Conservation (phyloP, 2,329 filamentous ascomycete genomes). For the Diaporthe velutina region DNA sequence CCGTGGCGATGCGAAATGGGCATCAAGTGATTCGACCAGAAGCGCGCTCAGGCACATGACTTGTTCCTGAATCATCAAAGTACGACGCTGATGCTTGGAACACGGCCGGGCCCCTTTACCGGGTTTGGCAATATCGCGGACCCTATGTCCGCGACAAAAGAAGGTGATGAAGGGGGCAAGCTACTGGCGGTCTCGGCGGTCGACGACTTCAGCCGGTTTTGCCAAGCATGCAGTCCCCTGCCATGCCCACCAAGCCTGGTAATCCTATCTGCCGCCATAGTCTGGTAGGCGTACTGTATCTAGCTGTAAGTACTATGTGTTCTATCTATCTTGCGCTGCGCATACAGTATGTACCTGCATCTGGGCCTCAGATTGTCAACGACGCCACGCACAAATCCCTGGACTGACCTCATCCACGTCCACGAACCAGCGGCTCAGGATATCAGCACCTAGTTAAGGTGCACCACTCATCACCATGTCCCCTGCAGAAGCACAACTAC, state of each 20-base stretch:
- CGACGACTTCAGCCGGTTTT: conserved; percentile 25
- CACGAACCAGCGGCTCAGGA: conserved; percentile 22
- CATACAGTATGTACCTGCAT: conserved; percentile 12
- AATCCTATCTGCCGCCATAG: background rate
- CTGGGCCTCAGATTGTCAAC: background rate
- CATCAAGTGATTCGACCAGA: conserved; percentile 13
- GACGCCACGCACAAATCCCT: background rate
- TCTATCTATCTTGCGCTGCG: background rate
- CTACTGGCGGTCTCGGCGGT: conserved; percentile 7
- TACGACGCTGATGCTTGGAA: conserved; percentile 19
- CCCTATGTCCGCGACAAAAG: conserved; percentile 35
- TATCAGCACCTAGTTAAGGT: background rate
- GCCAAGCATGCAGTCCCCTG: conserved; percentile 24
- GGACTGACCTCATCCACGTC: background rate
- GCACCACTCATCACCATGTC: background rate
- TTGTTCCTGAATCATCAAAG: conserved; percentile 12
- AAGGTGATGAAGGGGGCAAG: conserved; percentile 22
- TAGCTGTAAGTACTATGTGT: background rate
- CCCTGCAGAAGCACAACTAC: background rate
- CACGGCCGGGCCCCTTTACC: conserved; percentile 11
- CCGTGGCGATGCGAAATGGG: background rate
- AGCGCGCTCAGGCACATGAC: conserved; percentile 17
- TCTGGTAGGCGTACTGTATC: background rate
- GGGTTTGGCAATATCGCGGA: conserved; percentile 33
- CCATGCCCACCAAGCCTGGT: background rate